Base-by-base conservation (phyloP, 345 rosid species). In the Clarkia xantiana region DNA sequence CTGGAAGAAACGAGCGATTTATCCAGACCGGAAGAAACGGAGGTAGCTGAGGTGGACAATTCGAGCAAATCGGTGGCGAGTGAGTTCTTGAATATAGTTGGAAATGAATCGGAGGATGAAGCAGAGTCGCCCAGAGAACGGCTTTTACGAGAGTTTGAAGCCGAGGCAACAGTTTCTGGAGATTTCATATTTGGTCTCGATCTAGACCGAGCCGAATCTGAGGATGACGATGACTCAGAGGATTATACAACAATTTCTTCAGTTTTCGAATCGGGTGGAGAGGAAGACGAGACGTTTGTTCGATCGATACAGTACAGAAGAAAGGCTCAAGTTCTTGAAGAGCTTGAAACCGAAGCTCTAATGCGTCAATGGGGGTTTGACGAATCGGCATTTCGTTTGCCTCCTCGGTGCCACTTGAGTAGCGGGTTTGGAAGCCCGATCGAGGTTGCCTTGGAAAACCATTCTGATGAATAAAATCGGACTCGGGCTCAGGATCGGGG, bases 361-460 rank as follows among this genome's bases (percentile, higher is more conserved):
- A 71, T 79, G 76, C 70, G 34, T 50, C 65, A 71, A 20, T 76
- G 84, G 76, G 84, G 80, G 53, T 51, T 84, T 44, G 50, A 72
- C 39, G 94, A 84, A 58, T 62, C 50, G 59, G 61, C 72, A n/a
- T 78, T 71, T 48, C 69, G 68, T 25, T 62, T 54, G 60, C 72
- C 83, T 59, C 71, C 70, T 1, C 25, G 13, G 18, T 50, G 41
- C 55, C 59, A 51, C 58, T 65, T 81, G 36, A 80, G 14, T 1
- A 48, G 71, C 52, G 97, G 95, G 51, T 88, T 88, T 66, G 97
- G 95, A 43, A 88, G 97, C 71, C 93, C 95, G 25, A 73, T 80
- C 49, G 80, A 70, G 66, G 62, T 84, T 49, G 66, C 74, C 0
- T 51, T 61, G 46, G 74, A 62, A 15, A 74, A 66, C 14, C 52